These are phyloP conservation scores for Crithidia acanthocephali DNA, from an alignment of 208 protist species.

Conservation along the genomic window DNA sequence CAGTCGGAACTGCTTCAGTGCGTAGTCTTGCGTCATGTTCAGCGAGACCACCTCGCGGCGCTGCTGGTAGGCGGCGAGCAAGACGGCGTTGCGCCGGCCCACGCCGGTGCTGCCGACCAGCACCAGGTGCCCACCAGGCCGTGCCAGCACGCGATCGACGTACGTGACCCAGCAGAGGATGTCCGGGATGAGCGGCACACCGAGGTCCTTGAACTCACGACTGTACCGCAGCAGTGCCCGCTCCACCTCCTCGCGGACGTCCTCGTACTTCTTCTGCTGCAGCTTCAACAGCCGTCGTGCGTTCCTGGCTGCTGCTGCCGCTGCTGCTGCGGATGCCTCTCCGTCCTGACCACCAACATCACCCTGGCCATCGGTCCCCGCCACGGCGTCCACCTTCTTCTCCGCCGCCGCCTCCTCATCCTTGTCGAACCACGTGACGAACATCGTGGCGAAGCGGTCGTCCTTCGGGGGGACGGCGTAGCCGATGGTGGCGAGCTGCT, in stretches of 20 bases:
- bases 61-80: constrained; percentile 86
- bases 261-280: constrained; percentile 77
- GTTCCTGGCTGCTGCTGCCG: background rate
- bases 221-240: constrained; percentile 93
- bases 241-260: constrained; percentile 77
- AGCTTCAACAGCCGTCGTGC: constrained; percentile 32
- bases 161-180: constrained; percentile 89
- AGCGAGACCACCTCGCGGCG: constrained; percentile 89
- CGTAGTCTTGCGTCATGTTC: constrained; percentile 92
- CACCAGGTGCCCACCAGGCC: constrained; percentile 89
- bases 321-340: background rate
- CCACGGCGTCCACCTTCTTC: background rate
- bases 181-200: constrained; percentile 94
- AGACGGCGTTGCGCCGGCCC: constrained; percentile 85
- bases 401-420: background rate
- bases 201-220: constrained; percentile 94
- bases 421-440: constrained; percentile 87
- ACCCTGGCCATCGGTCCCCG: constrained; percentile 19
- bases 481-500: constrained; percentile 87
- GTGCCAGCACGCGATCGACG: constrained; percentile 90
- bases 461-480: constrained; percentile 78
- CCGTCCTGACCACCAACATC: background rate
- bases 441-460: constrained; percentile 80
- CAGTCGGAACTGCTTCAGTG: constrained; percentile 86
- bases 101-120: constrained; percentile 94